A percentile compares a stretch with the other conserved stretches of the same genome.
phyloP scores from a whole-genome alignment of 495 filamentous ascomycete genomes.

The Cladorrhinum samala region DNA sequence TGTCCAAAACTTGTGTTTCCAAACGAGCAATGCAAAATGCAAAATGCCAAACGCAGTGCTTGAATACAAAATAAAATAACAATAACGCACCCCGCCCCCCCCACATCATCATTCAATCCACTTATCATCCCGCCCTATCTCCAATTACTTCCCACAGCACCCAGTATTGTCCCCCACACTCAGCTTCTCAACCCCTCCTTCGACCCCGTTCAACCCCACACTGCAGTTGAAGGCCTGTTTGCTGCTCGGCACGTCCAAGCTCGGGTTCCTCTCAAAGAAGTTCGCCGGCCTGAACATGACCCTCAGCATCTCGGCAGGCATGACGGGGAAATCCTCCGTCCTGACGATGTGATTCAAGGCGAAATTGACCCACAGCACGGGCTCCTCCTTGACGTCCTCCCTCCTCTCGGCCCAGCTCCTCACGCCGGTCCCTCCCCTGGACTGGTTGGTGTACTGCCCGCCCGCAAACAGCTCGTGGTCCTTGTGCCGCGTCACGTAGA shows the following conservation, averaged over 20 bases:
- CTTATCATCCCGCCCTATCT: no score
- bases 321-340: constrained; percentile 44
- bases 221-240: constrained; percentile 48
- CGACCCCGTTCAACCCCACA: constrained; percentile 15
- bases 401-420: constrained; percentile 18
- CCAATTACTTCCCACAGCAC: no score
- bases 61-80: no score
- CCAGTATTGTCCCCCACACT: background rate
- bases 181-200: background rate
- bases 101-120: no score
- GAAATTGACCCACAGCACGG: constrained; percentile 58
- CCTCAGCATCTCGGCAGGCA: constrained; percentile 33
- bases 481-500: constrained; percentile 74
- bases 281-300: constrained; percentile 61
- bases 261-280: constrained; percentile 71
- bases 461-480: constrained; percentile 78
- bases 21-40: no score
- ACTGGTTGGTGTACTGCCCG: constrained; percentile 82
- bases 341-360: constrained; percentile 56
- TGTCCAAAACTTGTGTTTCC: no score
- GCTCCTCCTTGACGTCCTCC: constrained; percentile 19
- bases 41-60: no score
- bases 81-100: no score
- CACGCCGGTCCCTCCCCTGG: constrained; percentile 23
- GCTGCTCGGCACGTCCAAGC: constrained; percentile 64